Conservation (phyloP, 179 eudicot species). For the Heliamphora pulchella region DNA sequence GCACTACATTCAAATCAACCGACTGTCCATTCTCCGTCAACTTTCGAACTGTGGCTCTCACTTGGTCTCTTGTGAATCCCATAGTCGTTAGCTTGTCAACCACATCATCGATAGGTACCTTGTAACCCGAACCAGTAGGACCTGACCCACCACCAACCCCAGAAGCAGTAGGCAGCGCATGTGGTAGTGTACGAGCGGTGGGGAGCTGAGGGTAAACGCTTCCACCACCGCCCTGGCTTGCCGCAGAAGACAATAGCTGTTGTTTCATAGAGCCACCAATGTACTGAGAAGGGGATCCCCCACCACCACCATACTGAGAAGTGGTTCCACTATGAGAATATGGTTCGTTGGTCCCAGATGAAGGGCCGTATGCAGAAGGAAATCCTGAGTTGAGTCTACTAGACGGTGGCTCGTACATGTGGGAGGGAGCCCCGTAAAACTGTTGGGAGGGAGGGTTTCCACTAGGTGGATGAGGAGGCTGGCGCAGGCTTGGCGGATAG, state of each 20-base stretch:
- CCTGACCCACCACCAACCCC: slow-evolving; percentile 46
- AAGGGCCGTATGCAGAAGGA: slow-evolving; percentile 17
- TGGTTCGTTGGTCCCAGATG: slow-evolving; percentile 18
- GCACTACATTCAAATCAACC: slow-evolving; percentile 77
- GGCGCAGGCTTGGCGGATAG: slow-evolving; percentile 40
- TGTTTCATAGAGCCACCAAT: slow-evolving; percentile 47
- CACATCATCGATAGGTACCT: slow-evolving; percentile 94
- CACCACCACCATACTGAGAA: slow-evolving; percentile 41
- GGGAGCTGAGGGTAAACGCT: slow-evolving; percentile 68
- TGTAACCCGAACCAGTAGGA: slow-evolving; percentile 56
- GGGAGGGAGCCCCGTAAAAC: slow-evolving; percentile 34
- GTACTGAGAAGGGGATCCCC: slow-evolving; percentile 44
- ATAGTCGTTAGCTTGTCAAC: slow-evolving; percentile 82
- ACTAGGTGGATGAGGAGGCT: slow-evolving; percentile 41
- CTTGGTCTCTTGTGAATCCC: slow-evolving; percentile 94
- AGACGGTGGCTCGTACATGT: slow-evolving; percentile 21
- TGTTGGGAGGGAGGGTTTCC: slow-evolving; percentile 49
- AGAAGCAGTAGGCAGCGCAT: slow-evolving; percentile 60
- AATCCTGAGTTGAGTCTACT: slow-evolving; percentile 8
- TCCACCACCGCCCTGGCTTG: slow-evolving; percentile 38
- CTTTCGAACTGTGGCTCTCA: slow-evolving; percentile 69
- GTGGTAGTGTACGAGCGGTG: slow-evolving; percentile 69
- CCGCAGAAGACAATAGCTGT: slow-evolving; percentile 37
- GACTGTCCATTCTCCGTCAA: slow-evolving; percentile 90
- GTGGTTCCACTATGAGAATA: slow-evolving; percentile 37